phyloP scores from a whole-genome alignment of 2,329 filamentous ascomycete species.

The Colletotrichum lindemuthianum region DNA sequence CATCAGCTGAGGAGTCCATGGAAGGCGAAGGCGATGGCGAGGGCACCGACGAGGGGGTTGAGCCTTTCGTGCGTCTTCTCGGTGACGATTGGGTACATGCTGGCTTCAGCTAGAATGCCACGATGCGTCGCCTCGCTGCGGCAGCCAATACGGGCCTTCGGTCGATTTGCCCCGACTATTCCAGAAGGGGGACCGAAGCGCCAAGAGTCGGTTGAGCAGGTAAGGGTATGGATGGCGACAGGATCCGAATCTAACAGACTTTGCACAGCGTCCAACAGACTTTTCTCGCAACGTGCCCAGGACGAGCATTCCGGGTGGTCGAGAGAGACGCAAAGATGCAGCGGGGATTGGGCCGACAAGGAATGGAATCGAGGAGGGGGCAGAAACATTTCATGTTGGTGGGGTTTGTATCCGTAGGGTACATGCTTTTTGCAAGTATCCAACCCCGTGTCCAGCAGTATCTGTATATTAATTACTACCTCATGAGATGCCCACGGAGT shows the following conservation, averaged over 20 bases:
- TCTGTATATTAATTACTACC: too few species aligned
- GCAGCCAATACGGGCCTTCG: constrained; percentile 7
- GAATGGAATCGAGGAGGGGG: constrained; percentile 10
- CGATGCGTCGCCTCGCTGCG: background rate
- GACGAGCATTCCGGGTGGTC: constrained; percentile 31
- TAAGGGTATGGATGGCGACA: constrained; percentile 20
- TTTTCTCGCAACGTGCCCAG: constrained; percentile 28
- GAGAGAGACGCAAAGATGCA: constrained; percentile 13
- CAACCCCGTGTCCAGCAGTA: background rate
- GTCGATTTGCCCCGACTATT: constrained; percentile 7
- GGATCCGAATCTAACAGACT: too few species aligned
- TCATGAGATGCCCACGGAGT: too few species aligned
- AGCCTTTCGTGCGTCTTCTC: background rate
- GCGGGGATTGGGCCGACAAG: constrained; percentile 15
- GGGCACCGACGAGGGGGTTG: background rate
- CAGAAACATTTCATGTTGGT: constrained; percentile 18
- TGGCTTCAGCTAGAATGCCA: constrained; percentile 21
- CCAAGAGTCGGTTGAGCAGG: constrained; percentile 23
- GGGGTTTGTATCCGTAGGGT: background rate
- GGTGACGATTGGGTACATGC: constrained; percentile 1
- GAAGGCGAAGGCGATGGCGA: background rate
- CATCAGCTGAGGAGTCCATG: too few species aligned
- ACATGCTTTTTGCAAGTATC: too few species aligned
- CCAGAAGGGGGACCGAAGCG: constrained; percentile 27
- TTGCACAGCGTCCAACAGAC: background rate